Percentiles rank a stretch among this genome's conserved stretches.
Evolutionary conservation across 2,329 filamentous ascomycete genomes (phyloP).

Genomic region (Colletotrichum orbiculare): DNA sequence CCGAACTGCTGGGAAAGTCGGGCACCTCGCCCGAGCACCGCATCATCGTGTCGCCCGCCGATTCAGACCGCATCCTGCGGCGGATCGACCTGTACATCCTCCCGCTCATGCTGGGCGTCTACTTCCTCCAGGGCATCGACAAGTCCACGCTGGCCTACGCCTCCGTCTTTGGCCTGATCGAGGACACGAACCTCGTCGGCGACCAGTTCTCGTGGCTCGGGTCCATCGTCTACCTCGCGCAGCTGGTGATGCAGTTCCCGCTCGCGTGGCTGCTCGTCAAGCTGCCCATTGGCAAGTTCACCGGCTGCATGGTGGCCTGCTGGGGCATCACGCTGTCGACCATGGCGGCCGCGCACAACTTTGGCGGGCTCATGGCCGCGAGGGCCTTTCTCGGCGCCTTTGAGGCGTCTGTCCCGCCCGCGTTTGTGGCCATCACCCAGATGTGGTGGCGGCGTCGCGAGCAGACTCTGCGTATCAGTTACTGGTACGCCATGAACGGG

Average conservation of each 20-base stretch:
- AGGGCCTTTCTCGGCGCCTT: slow-evolving; percentile 59
- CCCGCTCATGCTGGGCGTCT: slow-evolving; percentile 65
- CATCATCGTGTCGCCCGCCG: slow-evolving; percentile 46
- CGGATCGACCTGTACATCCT: slow-evolving; percentile 55
- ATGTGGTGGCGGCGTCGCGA: slow-evolving; percentile 51
- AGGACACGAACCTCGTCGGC: slow-evolving; percentile 66
- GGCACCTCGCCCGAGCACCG: slow-evolving; percentile 40
- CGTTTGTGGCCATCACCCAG: slow-evolving; percentile 59
- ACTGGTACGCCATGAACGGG: slow-evolving; percentile 47
- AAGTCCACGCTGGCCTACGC: slow-evolving; percentile 56
- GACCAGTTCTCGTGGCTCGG: slow-evolving; percentile 71
- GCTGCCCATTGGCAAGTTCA: slow-evolving; percentile 65
- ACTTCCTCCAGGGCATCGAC: slow-evolving; percentile 66
- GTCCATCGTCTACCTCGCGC: slow-evolving; percentile 70
- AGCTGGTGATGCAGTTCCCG: slow-evolving; percentile 67
- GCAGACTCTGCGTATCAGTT: slow-evolving; percentile 46
- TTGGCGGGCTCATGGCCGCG: slow-evolving; percentile 56
- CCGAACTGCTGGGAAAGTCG: slow-evolving; percentile 55
- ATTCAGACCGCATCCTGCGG: slow-evolving; percentile 49
- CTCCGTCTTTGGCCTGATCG: slow-evolving; percentile 71
- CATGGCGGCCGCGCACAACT: slow-evolving; percentile 63
- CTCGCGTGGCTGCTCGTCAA: slow-evolving; percentile 64
- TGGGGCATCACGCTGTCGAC: slow-evolving; percentile 64
- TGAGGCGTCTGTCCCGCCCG: slow-evolving; percentile 61
- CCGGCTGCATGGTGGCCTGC: slow-evolving; percentile 60